Evolutionary conservation across 2,329 filamentous ascomycete species (phyloP), one percentile per base, ranked within the genome.

Genomic region (Fusarium foetens): DNA sequence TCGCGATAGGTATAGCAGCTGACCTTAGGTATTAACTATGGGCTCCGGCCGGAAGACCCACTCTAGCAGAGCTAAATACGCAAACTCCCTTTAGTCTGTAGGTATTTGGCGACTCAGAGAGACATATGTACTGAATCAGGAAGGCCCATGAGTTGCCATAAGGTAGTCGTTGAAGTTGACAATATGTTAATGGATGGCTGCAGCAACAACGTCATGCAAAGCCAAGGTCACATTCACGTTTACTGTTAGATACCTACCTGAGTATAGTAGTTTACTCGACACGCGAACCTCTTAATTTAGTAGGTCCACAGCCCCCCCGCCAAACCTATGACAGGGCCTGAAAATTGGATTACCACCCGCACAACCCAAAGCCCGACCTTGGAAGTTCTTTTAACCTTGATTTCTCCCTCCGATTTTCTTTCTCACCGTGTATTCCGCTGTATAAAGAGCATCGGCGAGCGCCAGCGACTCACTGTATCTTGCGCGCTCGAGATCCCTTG

Each of bases 261-360:
- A 46, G 43, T n/a, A 49, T 33, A 33, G 46, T 19, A 49, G 23
- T 42, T 59, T 62, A 58, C 43, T 60, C 54, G 21, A 45, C 25
- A 45, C 25, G 17, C 51, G 39, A 39, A 63, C 63, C 25, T 43
- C 39, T 63, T 43, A 25, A 35, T 51, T 62, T 43, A 29, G 57
- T 64, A 62, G 65, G 59, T 58, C 66, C 66, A 68, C 79, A 79
- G 78, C 78, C 80, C 79, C 71, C 71, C 70, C 41, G 51, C 66
- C 65, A 69, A 68, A 68, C 65, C 65, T 68, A 64, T 68, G 65
- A 43, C 64, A 68, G 66, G 66, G 58, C 66, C 65, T 58, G 66
- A 68, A 68, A 68, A 68, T 68, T 71, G 68, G 68, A 71, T 71
- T 71, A 71, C 68, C 68, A 71, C 64, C 62, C 63, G 64, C 68